Percentiles rank a stretch among this genome's conserved stretches.
Conservation (phyloP, 805 yeast species). For the Pichia insulana region DNA sequence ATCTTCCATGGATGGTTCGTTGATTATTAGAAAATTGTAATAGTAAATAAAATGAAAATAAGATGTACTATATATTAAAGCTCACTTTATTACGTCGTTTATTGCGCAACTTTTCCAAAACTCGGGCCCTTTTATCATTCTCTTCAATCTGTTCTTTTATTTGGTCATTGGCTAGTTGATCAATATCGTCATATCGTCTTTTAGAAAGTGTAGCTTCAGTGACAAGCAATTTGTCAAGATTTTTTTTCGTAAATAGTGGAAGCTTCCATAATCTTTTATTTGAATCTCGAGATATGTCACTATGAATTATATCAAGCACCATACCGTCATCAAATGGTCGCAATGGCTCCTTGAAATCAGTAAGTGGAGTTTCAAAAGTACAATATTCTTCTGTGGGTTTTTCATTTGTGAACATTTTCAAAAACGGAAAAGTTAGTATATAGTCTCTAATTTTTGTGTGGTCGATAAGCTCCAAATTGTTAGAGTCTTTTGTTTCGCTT, state of each 20-base stretch:
- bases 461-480: conserved; percentile 41
- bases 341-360: neutral
- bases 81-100: conserved; percentile 14
- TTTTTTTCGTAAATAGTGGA: conserved; percentile 30
- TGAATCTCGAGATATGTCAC: conserved; percentile 12
- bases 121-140: conserved; percentile 5
- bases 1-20: conserved; percentile 47
- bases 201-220: conserved; percentile 15
- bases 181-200: conserved; percentile 5
- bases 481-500: conserved; percentile 16
- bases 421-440: conserved; percentile 42
- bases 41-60: no score
- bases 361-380: conserved; percentile 9
- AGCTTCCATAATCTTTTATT: conserved; percentile 26
- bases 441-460: conserved; percentile 51
- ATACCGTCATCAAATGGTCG: conserved; percentile 8
- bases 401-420: conserved; percentile 27
- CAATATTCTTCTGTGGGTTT: conserved; percentile 25
- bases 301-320: conserved; percentile 8
- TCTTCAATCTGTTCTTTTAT: neutral
- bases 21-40: conserved; percentile 36
- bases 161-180: conserved; percentile 4
- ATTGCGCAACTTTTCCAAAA: conserved; percentile 9
- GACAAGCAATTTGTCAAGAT: conserved; percentile 22
- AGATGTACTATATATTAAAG: conserved; percentile 10